Evolutionary conservation across 192 early-diverging fungal species (phyloP).

Genomic region (Rhizoclosmatium globosum): DNA sequence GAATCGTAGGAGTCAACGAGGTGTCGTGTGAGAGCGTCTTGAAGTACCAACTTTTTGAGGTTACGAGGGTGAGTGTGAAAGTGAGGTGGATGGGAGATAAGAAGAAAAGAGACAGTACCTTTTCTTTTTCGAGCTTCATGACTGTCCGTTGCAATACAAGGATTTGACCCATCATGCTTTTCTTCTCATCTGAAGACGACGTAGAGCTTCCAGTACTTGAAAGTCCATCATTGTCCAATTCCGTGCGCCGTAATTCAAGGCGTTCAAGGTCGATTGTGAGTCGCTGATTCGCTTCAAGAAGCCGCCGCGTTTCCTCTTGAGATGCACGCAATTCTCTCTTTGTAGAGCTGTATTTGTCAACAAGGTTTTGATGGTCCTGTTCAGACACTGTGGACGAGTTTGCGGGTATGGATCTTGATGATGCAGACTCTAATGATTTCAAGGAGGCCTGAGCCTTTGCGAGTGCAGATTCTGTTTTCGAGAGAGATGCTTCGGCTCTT

Average conservation of each 20-base stretch:
- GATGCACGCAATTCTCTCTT: neutral
- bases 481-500: neutral
- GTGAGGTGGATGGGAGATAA: neutral
- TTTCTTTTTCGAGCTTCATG: constrained; percentile 29
- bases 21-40: constrained; percentile 26
- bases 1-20: constrained; percentile 19
- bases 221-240: neutral
- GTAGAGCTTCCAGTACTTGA: neutral
- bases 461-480: neutral
- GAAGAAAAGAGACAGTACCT: constrained; percentile 3
- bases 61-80: neutral
- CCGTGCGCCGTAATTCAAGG: neutral
- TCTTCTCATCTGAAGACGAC: neutral
- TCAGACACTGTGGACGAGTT: neutral
- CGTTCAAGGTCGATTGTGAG: neutral
- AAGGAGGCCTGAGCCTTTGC: neutral
- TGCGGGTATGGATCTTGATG: neutral
- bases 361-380: neutral
- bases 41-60: constrained; percentile 18
- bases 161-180: constrained; percentile 23
- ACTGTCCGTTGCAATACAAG: constrained; percentile 19
- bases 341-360: neutral
- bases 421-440: neutral
- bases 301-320: neutral
- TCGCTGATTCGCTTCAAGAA: neutral